These are phyloP conservation scores for Candida jianshihensis DNA, from an alignment of 805 yeast species.

Conservation along the genomic window DNA sequence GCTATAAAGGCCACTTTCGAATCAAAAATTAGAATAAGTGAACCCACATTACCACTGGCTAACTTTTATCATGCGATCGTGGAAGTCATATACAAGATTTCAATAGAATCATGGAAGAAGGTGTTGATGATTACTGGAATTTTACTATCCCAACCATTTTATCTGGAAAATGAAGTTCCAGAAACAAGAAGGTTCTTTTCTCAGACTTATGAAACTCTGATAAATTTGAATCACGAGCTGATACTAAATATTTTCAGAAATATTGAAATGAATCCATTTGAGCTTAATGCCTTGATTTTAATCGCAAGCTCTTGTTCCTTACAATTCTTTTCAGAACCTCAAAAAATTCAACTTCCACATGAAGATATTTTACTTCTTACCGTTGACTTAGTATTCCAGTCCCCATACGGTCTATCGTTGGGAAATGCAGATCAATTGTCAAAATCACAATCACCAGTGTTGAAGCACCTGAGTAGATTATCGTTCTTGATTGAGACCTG, in stretches of 20 bases:
- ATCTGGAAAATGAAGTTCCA: slow-evolving; percentile 26
- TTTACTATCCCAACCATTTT: slow-evolving; percentile 26
- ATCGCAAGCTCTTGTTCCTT: slow-evolving; percentile 16
- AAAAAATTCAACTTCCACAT: slow-evolving; percentile 15
- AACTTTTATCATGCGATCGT: slow-evolving; percentile 30
- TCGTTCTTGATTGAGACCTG: slow-evolving; percentile 38
- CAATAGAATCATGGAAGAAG: slow-evolving; percentile 34
- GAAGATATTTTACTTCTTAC: slow-evolving; percentile 12
- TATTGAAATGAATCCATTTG: slow-evolving; percentile 15
- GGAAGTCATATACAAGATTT: slow-evolving; percentile 27
- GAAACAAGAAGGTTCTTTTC: slow-evolving; percentile 28
- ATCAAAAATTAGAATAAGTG: slow-evolving; percentile 35
- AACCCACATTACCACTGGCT: slow-evolving; percentile 35
- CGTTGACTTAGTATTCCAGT: slow-evolving; percentile 15
- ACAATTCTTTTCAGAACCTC: slow-evolving; percentile 10
- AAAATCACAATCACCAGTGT: slow-evolving; percentile 28
- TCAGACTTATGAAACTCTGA: slow-evolving; percentile 27
- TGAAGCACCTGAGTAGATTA: slow-evolving; percentile 42
- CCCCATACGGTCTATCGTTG: slow-evolving; percentile 14
- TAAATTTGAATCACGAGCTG: slow-evolving; percentile 26
- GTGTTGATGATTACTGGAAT: slow-evolving; percentile 38
- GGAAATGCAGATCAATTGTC: slow-evolving; percentile 3
- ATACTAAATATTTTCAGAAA: slow-evolving; percentile 8
- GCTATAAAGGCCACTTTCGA: slow-evolving; percentile 39
- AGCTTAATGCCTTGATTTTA: slow-evolving; percentile 12